A percentile compares a stretch with the other conserved stretches of the same genome.
These are phyloP conservation scores for Yamagishiella unicocca DNA, from an alignment of 139 green algal genomes.

Conservation along the genomic window DNA sequence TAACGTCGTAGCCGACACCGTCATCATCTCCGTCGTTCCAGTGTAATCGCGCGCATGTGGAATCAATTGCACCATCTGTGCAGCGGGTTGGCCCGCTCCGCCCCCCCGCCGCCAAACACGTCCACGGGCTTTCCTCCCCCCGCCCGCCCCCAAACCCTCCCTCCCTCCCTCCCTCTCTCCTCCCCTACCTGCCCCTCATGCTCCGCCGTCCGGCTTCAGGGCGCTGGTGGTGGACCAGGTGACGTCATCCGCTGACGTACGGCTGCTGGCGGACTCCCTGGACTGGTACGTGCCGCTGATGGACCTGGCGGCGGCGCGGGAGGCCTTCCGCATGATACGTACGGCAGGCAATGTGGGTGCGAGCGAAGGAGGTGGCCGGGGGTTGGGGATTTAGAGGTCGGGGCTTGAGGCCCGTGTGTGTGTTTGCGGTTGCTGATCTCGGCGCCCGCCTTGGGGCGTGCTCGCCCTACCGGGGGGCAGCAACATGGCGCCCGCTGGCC, in stretches of 20 bases:
- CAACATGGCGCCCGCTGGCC: too few relatives aligned
- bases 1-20: too few relatives aligned
- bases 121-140: too few relatives aligned
- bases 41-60: too few relatives aligned
- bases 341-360: not conserved
- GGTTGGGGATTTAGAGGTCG: not conserved
- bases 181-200: not conserved
- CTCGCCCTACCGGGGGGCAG: too few relatives aligned
- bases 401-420: too few relatives aligned
- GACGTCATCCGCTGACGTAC: not conserved
- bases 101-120: too few relatives aligned
- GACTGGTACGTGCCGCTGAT: conserved; percentile 39
- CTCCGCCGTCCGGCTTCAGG: not conserved
- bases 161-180: not conserved
- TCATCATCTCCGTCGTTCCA: too few relatives aligned
- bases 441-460: too few relatives aligned
- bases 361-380: not conserved
- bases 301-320: conserved; percentile 3
- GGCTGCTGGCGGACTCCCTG: conserved; percentile 29
- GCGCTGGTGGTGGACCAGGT: not conserved
- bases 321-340: conserved; percentile 35
- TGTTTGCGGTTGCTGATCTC: too few relatives aligned
- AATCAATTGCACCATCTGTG: too few relatives aligned
- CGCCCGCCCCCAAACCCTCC: not conserved
- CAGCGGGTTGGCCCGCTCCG: too few relatives aligned